Conservation (phyloP, 352 stramenopile species). For the Globisporangium iwayamae region DNA sequence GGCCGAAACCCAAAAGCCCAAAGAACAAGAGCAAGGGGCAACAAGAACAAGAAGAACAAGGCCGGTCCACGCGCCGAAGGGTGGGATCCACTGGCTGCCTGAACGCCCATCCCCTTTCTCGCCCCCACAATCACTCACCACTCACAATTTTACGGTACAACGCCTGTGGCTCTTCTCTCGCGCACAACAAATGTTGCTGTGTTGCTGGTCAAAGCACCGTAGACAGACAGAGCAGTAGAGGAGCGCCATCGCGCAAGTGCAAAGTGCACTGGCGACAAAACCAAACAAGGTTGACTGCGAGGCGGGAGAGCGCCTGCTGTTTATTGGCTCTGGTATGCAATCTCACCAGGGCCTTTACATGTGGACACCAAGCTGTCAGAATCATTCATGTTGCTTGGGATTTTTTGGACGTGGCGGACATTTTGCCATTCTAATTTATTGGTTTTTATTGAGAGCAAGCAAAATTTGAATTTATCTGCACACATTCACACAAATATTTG, state of each 20-base stretch:
- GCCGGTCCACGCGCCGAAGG: not conserved
- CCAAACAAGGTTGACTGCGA: not conserved
- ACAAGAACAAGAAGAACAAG: not conserved
- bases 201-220: not conserved
- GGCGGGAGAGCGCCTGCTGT: not conserved
- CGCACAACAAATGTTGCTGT: not conserved
- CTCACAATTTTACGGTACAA: not conserved
- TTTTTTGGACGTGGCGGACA: not conserved
- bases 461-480: not conserved
- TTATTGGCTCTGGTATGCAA: not conserved
- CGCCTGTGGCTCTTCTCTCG: not conserved
- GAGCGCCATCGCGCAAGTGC: not conserved
- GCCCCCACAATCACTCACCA: conserved; percentile 8
- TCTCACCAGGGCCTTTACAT: not conserved
- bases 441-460: too few relatives aligned
- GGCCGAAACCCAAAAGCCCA: not conserved
- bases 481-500: too few relatives aligned
- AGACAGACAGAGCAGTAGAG: not conserved
- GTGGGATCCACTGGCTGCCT: conserved; percentile 7
- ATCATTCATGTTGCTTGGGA: not conserved
- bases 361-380: not conserved
- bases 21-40: not conserved
- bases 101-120: not conserved
- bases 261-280: not conserved
- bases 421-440: not conserved